These are phyloP conservation scores for Quercus glauca DNA, from an alignment of 306 rosid genomes.

Conservation along the genomic window DNA sequence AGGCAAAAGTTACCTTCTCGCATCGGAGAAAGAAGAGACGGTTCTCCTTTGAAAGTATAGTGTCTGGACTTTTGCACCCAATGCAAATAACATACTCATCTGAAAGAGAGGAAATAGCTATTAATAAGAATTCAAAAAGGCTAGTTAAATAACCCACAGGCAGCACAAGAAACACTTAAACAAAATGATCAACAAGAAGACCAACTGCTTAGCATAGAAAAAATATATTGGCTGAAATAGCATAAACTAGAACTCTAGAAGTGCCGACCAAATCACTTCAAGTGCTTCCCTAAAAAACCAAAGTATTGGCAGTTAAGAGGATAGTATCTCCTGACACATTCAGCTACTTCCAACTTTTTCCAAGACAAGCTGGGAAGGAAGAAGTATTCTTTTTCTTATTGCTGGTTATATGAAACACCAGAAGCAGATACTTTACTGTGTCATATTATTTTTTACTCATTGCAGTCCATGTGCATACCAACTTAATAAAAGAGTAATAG, in stretches of 20 bases:
- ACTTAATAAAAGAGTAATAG: not conserved
- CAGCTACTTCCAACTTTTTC: not conserved
- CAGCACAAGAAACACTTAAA: not conserved
- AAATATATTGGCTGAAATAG: not conserved
- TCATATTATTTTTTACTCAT: not conserved
- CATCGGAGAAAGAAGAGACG: constrained; percentile 96
- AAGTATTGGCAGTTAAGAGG: not conserved
- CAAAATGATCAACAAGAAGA: not conserved
- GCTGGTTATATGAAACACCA: not conserved
- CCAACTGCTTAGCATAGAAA: not conserved
- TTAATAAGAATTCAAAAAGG: not conserved
- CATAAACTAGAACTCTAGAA: not conserved
- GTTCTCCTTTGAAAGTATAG: constrained; percentile 91
- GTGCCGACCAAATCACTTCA: not conserved
- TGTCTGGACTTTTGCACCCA: constrained; percentile 97
- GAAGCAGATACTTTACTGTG: not conserved
- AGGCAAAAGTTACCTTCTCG: constrained; percentile 68
- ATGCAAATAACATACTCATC: constrained; percentile 89
- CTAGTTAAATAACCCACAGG: constrained; percentile 1
- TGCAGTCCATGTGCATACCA: not conserved
- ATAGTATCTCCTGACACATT: not conserved
- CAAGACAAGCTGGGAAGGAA: not conserved
- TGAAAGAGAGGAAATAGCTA: constrained; percentile 25
- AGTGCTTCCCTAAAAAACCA: not conserved
- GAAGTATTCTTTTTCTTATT: not conserved